phyloP scores from a whole-genome alignment of 768 basidiomycete species.

The Kwoniella botswanensis region DNA sequence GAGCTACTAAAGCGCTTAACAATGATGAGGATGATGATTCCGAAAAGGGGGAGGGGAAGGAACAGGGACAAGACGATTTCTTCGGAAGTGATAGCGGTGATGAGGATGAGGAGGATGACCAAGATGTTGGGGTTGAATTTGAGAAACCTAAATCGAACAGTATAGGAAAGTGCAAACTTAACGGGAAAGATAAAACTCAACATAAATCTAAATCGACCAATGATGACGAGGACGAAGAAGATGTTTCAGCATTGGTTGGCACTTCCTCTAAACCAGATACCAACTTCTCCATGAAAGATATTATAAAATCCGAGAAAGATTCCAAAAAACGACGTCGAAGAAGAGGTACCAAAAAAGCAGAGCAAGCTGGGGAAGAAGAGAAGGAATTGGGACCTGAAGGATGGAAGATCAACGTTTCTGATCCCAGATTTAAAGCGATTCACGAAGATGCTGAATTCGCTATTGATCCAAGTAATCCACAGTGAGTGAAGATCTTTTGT shows the following conservation, averaged over 20 bases:
- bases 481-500: conserved; percentile 65
- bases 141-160: conserved; percentile 16
- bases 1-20: conserved; percentile 33
- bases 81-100: conserved; percentile 65
- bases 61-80: conserved; percentile 69
- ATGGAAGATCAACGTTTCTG: conserved; percentile 81
- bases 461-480: conserved; percentile 94
- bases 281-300: conserved; percentile 84
- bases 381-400: conserved; percentile 67
- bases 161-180: not conserved
- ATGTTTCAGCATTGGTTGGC: conserved; percentile 42
- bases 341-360: conserved; percentile 61
- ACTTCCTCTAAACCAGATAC: conserved; percentile 54
- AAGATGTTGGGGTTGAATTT: not conserved
- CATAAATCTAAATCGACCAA: conserved; percentile 31
- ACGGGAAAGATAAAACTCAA: not conserved
- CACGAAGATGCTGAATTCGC: conserved; percentile 91
- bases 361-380: conserved; percentile 62
- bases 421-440: conserved; percentile 83
- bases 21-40: conserved; percentile 33
- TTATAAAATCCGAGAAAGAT: conserved; percentile 82
- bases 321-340: conserved; percentile 59
- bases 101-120: conserved; percentile 55
- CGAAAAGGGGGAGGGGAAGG: conserved; percentile 10
- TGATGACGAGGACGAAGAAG: conserved; percentile 3